These are phyloP conservation scores for Geum urbanum DNA, from an alignment of 306 rosid genomes.

Conservation along the genomic window DNA sequence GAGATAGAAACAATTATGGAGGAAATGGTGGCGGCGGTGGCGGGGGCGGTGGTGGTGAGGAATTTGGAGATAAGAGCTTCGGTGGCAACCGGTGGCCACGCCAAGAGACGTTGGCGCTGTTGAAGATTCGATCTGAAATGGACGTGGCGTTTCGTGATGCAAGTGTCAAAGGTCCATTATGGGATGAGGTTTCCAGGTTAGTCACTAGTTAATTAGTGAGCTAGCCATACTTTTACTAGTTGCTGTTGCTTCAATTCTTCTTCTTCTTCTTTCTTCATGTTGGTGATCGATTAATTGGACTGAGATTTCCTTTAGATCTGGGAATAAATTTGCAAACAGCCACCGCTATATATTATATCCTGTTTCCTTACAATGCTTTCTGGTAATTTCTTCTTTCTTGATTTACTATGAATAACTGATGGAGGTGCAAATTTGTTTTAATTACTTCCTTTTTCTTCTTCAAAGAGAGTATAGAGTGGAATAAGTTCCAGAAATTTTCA, in stretches of 20 bases:
- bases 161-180: constrained; percentile 87
- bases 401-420: neutral
- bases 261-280: neutral
- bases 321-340: neutral
- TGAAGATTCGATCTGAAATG: constrained; percentile 95
- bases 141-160: constrained; percentile 82
- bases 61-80: constrained; percentile 57
- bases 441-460: neutral
- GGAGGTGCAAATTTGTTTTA: neutral
- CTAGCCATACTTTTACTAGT: neutral
- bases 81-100: constrained; percentile 96
- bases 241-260: neutral
- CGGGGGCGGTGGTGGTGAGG: constrained; percentile 23
- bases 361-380: neutral
- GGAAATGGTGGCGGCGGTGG: constrained; percentile 22
- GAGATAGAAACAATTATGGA: constrained; percentile 27
- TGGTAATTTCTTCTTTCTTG: neutral
- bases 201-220: neutral
- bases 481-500: neutral
- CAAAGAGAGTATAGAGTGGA: neutral
- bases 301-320: constrained; percentile 5
- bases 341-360: neutral
- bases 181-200: constrained; percentile 92
- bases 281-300: neutral
- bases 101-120: constrained; percentile 75